A percentile compares a stretch with the other conserved stretches of the same genome.
These are phyloP conservation scores for Syzygium oleosum DNA, from an alignment of 345 rosid genomes.

Conservation along the genomic window DNA sequence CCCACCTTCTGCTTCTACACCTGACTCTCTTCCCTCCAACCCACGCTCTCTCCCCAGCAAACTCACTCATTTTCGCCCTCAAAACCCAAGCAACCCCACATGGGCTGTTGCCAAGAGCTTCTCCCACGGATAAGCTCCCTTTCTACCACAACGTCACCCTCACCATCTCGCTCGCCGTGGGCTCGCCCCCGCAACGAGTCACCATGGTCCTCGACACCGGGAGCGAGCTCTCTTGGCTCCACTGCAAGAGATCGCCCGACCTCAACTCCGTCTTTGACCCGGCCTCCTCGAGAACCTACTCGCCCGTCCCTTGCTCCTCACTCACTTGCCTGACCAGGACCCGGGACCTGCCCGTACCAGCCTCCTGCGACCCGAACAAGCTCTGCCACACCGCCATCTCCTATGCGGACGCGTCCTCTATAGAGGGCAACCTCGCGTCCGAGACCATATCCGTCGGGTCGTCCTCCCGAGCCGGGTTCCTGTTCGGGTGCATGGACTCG, in stretches of 20 bases:
- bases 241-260: conserved; percentile 32
- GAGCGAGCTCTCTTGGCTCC: conserved; percentile 85
- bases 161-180: conserved; percentile 61
- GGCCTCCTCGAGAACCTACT: conserved; percentile 23
- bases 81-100: conserved; percentile 32
- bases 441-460: conserved; percentile 52
- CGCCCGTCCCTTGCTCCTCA: conserved; percentile 54
- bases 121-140: conserved; percentile 51
- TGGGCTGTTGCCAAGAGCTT: background rate
- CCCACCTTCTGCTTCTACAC: conserved; percentile 4
- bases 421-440: conserved; percentile 74
- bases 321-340: conserved; percentile 58
- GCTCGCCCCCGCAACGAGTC: conserved; percentile 81
- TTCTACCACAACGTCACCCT: conserved; percentile 77
- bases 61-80: conserved; percentile 33
- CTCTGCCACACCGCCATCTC: conserved; percentile 71
- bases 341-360: conserved; percentile 63
- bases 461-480: conserved; percentile 25
- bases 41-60: conserved; percentile 3
- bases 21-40: too few relatives aligned
- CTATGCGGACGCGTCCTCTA: conserved; percentile 80
- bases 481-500: conserved; percentile 84
- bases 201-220: conserved; percentile 90
- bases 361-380: conserved; percentile 61
- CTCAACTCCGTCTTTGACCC: too few relatives aligned